Evolutionary conservation across 345 rosid species (phyloP).

Genomic region (Citrus trifoliata): DNA sequence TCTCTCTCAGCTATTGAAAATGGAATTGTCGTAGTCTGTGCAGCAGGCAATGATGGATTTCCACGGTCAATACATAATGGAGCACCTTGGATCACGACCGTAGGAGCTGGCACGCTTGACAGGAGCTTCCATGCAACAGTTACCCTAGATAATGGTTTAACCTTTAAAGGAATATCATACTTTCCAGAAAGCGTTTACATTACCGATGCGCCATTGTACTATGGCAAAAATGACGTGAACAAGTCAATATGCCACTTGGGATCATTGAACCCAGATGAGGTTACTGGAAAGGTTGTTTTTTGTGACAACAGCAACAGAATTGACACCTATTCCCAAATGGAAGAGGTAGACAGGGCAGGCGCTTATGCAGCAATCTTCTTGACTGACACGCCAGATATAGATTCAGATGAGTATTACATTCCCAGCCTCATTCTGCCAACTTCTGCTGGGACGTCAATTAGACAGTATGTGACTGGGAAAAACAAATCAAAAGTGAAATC

Average conservation of each 20-base stretch:
- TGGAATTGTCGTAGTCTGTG: slow-evolving; percentile 40
- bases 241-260: slow-evolving; percentile 17
- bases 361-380: slow-evolving; percentile 35
- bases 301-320: slow-evolving; percentile 14
- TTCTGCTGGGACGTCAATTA: slow-evolving; percentile 8
- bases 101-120: slow-evolving; percentile 44
- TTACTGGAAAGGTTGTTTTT: slow-evolving; percentile 33
- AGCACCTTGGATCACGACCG: slow-evolving; percentile 49
- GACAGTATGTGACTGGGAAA: neutral
- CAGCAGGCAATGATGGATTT: slow-evolving; percentile 56
- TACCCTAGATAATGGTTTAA: slow-evolving; percentile 23
- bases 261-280: slow-evolving; percentile 28
- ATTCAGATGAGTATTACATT: slow-evolving; percentile 16
- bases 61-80: slow-evolving; percentile 20
- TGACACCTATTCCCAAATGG: slow-evolving; percentile 6
- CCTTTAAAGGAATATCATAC: slow-evolving; percentile 30
- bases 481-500: slow-evolving; percentile 22
- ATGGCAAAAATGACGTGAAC: slow-evolving; percentile 12
- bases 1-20: slow-evolving; percentile 51
- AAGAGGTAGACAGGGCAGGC: slow-evolving; percentile 26
- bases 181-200: slow-evolving; percentile 26
- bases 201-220: slow-evolving; percentile 23
- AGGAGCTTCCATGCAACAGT: slow-evolving; percentile 28
- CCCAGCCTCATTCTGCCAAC: slow-evolving; percentile 25
- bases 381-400: slow-evolving; percentile 13